Evolutionary conservation across 2,329 filamentous ascomycete genomes (phyloP).

Genomic region (Stemphylium beticola): DNA sequence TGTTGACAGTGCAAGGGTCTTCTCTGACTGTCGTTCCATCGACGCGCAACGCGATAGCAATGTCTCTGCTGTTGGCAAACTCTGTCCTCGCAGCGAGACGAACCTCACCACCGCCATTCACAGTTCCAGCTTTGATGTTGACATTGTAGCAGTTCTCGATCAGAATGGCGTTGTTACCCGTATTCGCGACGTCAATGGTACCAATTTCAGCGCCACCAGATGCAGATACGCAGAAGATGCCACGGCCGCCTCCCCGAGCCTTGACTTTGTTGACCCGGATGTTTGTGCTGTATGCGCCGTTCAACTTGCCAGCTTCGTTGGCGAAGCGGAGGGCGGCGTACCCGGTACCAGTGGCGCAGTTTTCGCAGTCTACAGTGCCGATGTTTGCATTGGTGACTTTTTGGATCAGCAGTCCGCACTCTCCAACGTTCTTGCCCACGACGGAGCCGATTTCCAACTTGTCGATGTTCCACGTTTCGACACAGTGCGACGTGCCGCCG

Average conservation of each 20-base stretch:
- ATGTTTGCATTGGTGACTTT: constrained; percentile 60
- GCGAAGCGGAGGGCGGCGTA: constrained; percentile 65
- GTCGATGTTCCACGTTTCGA: constrained; percentile 67
- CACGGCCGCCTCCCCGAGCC: constrained; percentile 63
- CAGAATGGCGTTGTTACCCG: constrained; percentile 63
- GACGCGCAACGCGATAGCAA: constrained; percentile 58
- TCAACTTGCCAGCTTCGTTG: constrained; percentile 61
- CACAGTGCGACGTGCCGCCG: constrained; percentile 62
- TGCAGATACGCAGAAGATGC: constrained; percentile 64
- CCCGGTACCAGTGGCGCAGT: constrained; percentile 59
- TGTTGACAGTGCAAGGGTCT: constrained; percentile 61
- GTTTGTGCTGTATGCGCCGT: constrained; percentile 60
- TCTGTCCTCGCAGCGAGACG: constrained; percentile 60
- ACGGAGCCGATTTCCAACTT: constrained; percentile 60
- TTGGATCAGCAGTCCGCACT: constrained; percentile 64
- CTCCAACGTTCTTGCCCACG: constrained; percentile 61
- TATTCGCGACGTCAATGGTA: constrained; percentile 58
- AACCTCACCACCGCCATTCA: constrained; percentile 63
- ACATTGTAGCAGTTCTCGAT: constrained; percentile 68
- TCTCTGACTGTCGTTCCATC: constrained; percentile 60
- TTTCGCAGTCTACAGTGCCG: constrained; percentile 62
- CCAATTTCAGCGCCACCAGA: constrained; percentile 61
- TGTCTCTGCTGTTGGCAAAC: constrained; percentile 61
- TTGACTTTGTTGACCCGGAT: constrained; percentile 61
- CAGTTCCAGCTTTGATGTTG: constrained; percentile 57